Evolutionary conservation across 1,284 basidiomycete genomes (phyloP), one percentile per base, ranked within the genome.

Genomic region (Rhodotorula glutinis): DNA sequence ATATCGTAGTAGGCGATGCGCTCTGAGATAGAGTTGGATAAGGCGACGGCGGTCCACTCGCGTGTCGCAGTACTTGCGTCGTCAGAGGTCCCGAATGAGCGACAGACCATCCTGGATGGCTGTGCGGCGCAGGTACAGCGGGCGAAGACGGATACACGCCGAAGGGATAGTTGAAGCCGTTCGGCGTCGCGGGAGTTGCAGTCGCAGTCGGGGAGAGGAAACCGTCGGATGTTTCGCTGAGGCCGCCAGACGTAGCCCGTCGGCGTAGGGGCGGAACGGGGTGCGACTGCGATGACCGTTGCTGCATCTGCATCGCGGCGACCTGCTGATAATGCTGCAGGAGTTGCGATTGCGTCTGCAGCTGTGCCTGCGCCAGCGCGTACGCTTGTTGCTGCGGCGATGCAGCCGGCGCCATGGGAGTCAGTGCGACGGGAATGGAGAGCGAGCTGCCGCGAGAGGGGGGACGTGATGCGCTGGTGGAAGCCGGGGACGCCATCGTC

Each of bases 321-420:
- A 44, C 38, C 21, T 46, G 54, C 23, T 53, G 62, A n/a, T 43
- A 33, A 27, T 60, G 61, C n/a, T 29, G 56, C 44, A 47, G 41
- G 14, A 47, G 13, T 29, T n/a, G 61, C 62, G 27, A 17, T 30
- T 69, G 70, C 2, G 61, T 63, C 27, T 70, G 71, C 13, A 63
- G 58, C 43, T 73, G 58, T 5, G 63, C 63, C 16, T 64, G 55
- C 16, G 67, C 67, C 29, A 66, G 59, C 2, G 61, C 62, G 23
- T 62, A 57, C 5, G 64, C 61, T n/a, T 66, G 67, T 27, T 66
- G 70, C 13, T 66, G 63, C 19, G 67, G 67, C 44, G 69, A 23
- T 57, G 59, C 41, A 52, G 62, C 29, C 49, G 57, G 9, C 47
- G 60, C 27, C n/a, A 63, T 66, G n/a, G 55, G 53, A 21, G 52